A percentile compares a stretch with the other conserved stretches of the same genome.
Conservation (phyloP, 1,139 yeast genomes). For the Nakaseomyces nivariensis region DNA sequence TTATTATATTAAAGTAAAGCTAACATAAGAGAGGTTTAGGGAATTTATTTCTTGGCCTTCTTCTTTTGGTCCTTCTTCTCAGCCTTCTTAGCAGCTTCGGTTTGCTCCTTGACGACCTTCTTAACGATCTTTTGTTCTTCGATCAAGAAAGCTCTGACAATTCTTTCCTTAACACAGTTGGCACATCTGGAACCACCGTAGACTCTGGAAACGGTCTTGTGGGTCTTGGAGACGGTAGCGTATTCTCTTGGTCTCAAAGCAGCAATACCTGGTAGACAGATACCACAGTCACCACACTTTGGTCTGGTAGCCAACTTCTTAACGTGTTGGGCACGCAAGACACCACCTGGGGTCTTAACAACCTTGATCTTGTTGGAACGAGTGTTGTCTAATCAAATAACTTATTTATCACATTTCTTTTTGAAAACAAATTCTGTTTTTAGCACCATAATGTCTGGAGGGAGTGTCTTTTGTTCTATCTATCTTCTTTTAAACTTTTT, state of each 20-base stretch:
- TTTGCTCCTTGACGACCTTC: constrained; percentile 94
- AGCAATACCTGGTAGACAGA: constrained; percentile 82
- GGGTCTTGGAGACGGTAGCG: constrained; percentile 90
- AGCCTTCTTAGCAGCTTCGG: constrained; percentile 61
- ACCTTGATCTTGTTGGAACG: constrained; percentile 98
- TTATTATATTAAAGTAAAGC: constrained; percentile 1
- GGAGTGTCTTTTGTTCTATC: neutral
- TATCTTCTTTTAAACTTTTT: no score
- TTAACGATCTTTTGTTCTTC: constrained; percentile 99
- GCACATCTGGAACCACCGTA: constrained; percentile 99
- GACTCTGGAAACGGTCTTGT: constrained; percentile 97
- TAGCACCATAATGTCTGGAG: neutral
- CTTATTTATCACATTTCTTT: neutral
- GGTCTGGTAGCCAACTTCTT: constrained; percentile 93
- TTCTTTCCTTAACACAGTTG: constrained; percentile 96
- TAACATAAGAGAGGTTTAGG: neutral
- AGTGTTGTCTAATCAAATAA: constrained; percentile 68
- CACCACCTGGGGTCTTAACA: constrained; percentile 99
- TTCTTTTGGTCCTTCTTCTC: constrained; percentile 17
- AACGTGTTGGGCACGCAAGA: constrained; percentile 93
- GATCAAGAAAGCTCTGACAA: constrained; percentile 97
- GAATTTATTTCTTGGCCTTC: constrained; percentile 9
- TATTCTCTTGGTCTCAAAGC: constrained; percentile 96
- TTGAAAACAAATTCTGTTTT: neutral
- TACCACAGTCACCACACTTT: constrained; percentile 99